Base-by-base conservation (phyloP, 163 green algal genomes). In the Chlorella variabilis region DNA sequence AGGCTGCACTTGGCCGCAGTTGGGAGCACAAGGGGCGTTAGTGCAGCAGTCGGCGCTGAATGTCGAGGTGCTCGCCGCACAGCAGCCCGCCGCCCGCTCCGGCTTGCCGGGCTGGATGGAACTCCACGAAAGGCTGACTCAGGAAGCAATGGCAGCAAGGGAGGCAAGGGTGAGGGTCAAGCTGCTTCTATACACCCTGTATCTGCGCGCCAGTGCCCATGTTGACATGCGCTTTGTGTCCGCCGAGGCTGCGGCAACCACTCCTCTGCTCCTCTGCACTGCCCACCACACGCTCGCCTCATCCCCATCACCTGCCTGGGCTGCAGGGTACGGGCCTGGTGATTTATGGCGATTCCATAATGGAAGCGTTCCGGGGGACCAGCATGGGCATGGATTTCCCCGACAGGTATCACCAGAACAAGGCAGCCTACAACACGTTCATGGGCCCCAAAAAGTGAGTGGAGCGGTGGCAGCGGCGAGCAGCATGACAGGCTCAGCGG, bases 291-390 rank as follows among this genome's bases (percentile, higher is more conserved):
- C n/a, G n/a, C n/a, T n/a, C n/a, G n/a, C n/a, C n/a, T n/a, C n/a
- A n/a, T n/a, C n/a, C n/a, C n/a, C n/a, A n/a, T n/a, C n/a, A n/a
- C n/a, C n/a, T n/a, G n/a, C n/a, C n/a, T n/a, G n/a, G n/a, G n/a
- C n/a, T n/a, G 23, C 71, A 80, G 73, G 73, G 56, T n/a, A 21
- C 48, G 15, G 73, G 70, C 6, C 15, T 59, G 21, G 17, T 80
- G 2, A 7, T 59, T 4, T 80, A 71, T n/a, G 73, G 73, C 7
- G 73, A 80, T 56, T 42, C 23, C 17, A 80, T 80, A 38, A 80
- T 70, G 56, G 73, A 80, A 36, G 54, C 73, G 2, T 80, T 70
- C n/a, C 27, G 73, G 2, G 73, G 73, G 1, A 39, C 59, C 29
- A 39, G 5, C 18, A 27, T 67, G 29, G 59, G 59, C 29, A 62